Evolutionary conservation across 805 yeast genomes (phyloP), one percentile per base, ranked within the genome.

Genomic region (Spathaspora hagerdaliae): DNA sequence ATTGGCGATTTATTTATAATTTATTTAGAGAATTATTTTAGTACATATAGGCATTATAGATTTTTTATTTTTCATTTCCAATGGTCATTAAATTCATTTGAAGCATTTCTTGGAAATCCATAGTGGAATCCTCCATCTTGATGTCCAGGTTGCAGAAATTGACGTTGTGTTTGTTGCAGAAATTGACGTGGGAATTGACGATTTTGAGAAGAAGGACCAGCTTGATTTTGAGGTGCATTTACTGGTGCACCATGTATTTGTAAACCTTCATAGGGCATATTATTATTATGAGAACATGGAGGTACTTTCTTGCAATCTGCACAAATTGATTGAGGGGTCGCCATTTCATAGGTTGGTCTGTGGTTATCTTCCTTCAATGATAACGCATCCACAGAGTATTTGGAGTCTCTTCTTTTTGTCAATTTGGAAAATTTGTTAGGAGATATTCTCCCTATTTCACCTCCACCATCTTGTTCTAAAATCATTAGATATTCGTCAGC

Each of bases 401-500:
- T 39, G 2, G 35, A 31, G 13, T 38, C 40, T 27, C 14, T 26
- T 33, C 29, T 27, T 37, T 36, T 33, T 11, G 11, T 8, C 10
- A 31, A 10, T 34, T 38, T 42, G 26, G 47, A 36, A 31, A 42
- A 46, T 27, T 46, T 46, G 9, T 38, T 46, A 31, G 46, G 49
- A 19, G 49, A 46, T 3, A 46, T 12, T 36, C 39, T 34, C 5
- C 38, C 43, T 8, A 43, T 38, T 10, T 38, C 49, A 31, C 31
- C 15, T 2, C 37, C 39, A 7, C 34, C 42, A 6, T 40, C 43
- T n/a, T 35, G 15, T 12, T 37, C 42, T 13, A 42, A 29, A 26
- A 12, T 24, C 10, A 8, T 45, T 8, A 39, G 29, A n/a, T 42
- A 54, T 6, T 47, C 52, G 11, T 46, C 45, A 29, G 64, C 58